Percentiles rank a stretch among this genome's conserved stretches.
Evolutionary conservation across 2,329 filamentous ascomycete genomes (phyloP).

Genomic region (Diaporthe longicolla): DNA sequence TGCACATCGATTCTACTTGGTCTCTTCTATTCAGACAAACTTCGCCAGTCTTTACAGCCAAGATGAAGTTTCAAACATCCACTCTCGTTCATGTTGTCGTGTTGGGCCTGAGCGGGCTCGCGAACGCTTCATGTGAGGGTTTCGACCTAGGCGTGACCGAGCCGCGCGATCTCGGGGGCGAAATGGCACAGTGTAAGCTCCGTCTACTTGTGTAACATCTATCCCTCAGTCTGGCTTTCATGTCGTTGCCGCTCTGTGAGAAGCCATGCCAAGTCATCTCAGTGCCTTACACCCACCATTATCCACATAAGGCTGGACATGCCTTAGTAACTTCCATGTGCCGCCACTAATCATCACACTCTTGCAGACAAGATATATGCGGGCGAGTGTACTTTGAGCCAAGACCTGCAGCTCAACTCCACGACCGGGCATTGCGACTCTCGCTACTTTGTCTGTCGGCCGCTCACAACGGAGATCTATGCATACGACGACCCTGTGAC

Average conservation of each 20-base stretch:
- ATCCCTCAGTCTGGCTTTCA: too few species aligned
- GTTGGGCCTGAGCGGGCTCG: not conserved
- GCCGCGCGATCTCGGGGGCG: not conserved
- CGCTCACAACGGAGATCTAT: slow-evolving; percentile 20
- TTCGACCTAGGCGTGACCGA: not conserved
- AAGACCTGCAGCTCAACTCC: slow-evolving; percentile 19
- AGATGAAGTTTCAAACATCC: slow-evolving; percentile 8
- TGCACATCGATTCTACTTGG: not conserved
- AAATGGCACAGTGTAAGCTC: slow-evolving; percentile 12
- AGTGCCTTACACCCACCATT: too few species aligned
- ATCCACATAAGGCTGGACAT: not conserved
- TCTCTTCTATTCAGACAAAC: not conserved
- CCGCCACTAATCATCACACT: not conserved
- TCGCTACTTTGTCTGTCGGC: slow-evolving; percentile 30
- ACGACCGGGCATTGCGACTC: slow-evolving; percentile 32
- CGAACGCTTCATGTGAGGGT: slow-evolving; percentile 1
- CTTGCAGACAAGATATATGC: slow-evolving; percentile 35
- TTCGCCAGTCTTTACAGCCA: slow-evolving; percentile 15
- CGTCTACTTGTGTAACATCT: not conserved
- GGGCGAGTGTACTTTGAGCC: slow-evolving; percentile 9
- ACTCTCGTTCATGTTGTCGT: not conserved
- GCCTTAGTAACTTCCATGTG: not conserved
- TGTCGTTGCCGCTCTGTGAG: not conserved
- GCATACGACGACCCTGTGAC: slow-evolving; percentile 38
- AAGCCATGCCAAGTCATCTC: not conserved